phyloP scores from a whole-genome alignment of 1,284 basidiomycete genomes.

The Athelia psychrophila region DNA sequence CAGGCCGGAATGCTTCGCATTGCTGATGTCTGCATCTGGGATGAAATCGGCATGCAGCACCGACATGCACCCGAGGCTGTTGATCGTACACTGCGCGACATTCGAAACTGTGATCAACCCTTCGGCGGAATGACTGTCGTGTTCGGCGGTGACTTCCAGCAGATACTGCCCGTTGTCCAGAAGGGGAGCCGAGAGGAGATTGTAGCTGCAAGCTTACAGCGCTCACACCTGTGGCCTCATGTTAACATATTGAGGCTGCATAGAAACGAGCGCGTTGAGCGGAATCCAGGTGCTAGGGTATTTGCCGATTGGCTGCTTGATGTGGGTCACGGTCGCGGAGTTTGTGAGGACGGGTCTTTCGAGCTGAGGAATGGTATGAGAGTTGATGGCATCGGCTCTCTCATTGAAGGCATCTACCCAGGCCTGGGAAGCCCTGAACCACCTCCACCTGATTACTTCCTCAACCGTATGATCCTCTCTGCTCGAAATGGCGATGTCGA shows the following conservation, averaged over 20 bases:
- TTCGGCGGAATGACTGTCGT: constrained; percentile 40
- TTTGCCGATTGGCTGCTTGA: constrained; percentile 42
- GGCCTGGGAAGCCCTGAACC: constrained; percentile 21
- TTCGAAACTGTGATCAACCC: constrained; percentile 16
- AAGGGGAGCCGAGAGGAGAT: constrained; percentile 31
- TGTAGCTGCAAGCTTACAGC: constrained; percentile 27
- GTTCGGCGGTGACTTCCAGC: constrained; percentile 39
- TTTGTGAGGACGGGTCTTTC: constrained; percentile 17
- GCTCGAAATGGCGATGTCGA: constrained; percentile 34
- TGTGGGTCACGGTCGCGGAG: constrained; percentile 33
- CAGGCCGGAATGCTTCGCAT: constrained; percentile 23
- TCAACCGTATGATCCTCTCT: constrained; percentile 32
- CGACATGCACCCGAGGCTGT: constrained; percentile 28
- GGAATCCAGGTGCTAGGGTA: constrained; percentile 14
- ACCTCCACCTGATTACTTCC: constrained; percentile 37
- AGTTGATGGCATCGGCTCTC: constrained; percentile 12
- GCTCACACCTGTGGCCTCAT: constrained; percentile 32
- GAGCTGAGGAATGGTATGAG: constrained; percentile 25
- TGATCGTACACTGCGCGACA: constrained; percentile 25
- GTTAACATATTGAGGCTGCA: constrained; percentile 25
- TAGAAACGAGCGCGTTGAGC: constrained; percentile 35
- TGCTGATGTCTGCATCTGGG: constrained; percentile 34
- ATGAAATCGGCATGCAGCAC: constrained; percentile 36
- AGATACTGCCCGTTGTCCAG: constrained; percentile 27
- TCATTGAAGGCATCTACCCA: constrained; percentile 31